phyloP scores from a whole-genome alignment of 805 yeast species.

The Pichia paraexigua region DNA sequence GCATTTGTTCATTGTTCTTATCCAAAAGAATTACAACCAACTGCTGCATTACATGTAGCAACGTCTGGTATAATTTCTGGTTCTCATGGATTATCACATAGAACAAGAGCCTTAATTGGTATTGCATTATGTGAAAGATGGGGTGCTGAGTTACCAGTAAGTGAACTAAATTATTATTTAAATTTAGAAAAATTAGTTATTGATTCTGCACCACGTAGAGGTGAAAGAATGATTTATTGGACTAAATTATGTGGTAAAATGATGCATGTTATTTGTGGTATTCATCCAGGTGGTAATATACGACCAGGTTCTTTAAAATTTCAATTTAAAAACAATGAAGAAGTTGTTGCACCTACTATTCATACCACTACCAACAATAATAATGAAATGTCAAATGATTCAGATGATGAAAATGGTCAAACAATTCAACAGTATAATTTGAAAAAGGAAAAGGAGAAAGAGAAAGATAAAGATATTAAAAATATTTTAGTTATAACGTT shows the following conservation, averaged over 20 bases:
- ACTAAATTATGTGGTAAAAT: conserved; percentile 63
- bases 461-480: conserved; percentile 11
- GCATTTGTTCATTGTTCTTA: conserved; percentile 73
- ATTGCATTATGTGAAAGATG: conserved; percentile 71
- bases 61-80: conserved; percentile 71
- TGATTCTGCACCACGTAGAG: conserved; percentile 32
- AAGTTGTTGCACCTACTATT: background rate
- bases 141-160: conserved; percentile 69
- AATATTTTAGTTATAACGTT: conserved; percentile 29
- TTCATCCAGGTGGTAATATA: conserved; percentile 74
- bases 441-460: background rate
- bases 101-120: conserved; percentile 63
- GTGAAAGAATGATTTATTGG: conserved; percentile 57
- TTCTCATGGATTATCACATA: conserved; percentile 66
- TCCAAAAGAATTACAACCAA: conserved; percentile 68
- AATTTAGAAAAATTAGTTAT: conserved; percentile 42
- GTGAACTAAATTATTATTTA: conserved; percentile 39
- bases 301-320: conserved; percentile 50
- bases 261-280: conserved; percentile 73
- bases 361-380: too few species aligned
- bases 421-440: background rate
- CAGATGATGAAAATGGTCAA: conserved; percentile 9
- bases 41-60: conserved; percentile 65
- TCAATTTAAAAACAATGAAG: conserved; percentile 26
- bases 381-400: conserved; percentile 3